Base-by-base conservation (phyloP, 2,329 filamentous ascomycete genomes). In the Sphaerulina musiva region DNA sequence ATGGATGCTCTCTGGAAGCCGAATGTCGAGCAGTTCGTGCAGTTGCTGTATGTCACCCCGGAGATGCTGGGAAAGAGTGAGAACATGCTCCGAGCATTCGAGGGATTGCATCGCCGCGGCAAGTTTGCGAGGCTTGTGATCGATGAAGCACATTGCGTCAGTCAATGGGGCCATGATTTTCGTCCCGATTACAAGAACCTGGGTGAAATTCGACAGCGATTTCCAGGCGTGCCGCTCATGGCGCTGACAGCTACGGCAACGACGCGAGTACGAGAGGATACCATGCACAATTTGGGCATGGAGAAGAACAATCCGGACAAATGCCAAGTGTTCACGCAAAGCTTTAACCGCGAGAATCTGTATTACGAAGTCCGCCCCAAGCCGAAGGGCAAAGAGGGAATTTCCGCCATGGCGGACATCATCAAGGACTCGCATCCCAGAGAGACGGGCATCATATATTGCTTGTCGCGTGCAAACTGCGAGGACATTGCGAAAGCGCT, bases 131-230 rank as follows among this genome's bases (percentile, higher is more conserved):
- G 93, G 26, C 82, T 98, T 46, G 93, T 98, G 50, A 95, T 98
- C 59, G 93, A 98, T 63, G 95, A 98, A 73, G 93, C 93, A n/a
- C 93, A 98, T 70, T 98, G 93, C 70, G 92, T 98, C 26, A 97
- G 93, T 70, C 91, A 98, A 75, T 98, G 93, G 93, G 93, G 93
- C 0, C 93, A 98, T 64, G 93, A 98, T 70, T 98, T 98, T 68
- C 83, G 95, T 44, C 92, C 91, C 0, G 92, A 97, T 68, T 98
- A 98, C 75, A 95, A 95, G 70, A 80, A 81, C 31, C 76, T 98
- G 3, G 89, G 91, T 29, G 79, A 83, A 55, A 76, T 96, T 42
- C 81, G 92, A 46, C 70, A 75, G 40, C 81, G 80, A 49, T 92
- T 92, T 63, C 83, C 85, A 0, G 80, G 81, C 1, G 87, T 97